A percentile compares a stretch with the other conserved stretches of the same genome.
phyloP scores from a whole-genome alignment of 352 stramenopile species.

The Pythium dissotocum region DNA sequence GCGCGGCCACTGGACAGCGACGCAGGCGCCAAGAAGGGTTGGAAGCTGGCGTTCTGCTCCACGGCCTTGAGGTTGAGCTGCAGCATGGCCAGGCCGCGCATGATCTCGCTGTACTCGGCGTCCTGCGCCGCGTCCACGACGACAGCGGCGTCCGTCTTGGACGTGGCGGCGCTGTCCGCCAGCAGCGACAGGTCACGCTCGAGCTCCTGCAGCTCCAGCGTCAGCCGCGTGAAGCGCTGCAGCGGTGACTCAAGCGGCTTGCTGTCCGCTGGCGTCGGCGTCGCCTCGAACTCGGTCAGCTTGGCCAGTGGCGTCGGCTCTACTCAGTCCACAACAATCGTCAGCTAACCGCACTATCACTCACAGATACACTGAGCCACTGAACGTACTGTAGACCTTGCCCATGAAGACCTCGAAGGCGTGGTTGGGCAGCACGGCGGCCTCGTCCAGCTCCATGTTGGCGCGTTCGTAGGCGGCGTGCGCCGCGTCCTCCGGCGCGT shows the following conservation, averaged over 20 bases:
- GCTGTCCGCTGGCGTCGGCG: neutral
- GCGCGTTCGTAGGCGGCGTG: conserved; percentile 40
- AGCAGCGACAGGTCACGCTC: conserved; percentile 63
- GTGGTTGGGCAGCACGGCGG: conserved; percentile 43
- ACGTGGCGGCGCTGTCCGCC: conserved; percentile 41
- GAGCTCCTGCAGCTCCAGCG: conserved; percentile 71
- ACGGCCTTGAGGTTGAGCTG: conserved; percentile 65
- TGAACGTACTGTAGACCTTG: conserved; percentile 75
- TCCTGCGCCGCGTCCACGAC: conserved; percentile 68
- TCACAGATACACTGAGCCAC: neutral
- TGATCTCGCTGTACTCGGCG: conserved; percentile 63
- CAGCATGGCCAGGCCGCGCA: conserved; percentile 58
- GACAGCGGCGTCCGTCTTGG: conserved; percentile 34
- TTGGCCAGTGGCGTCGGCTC: conserved; percentile 40
- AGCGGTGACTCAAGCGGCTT: conserved; percentile 62
- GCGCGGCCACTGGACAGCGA: conserved; percentile 22
- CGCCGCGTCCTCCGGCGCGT: conserved; percentile 34
- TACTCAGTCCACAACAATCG: conserved; percentile 18
- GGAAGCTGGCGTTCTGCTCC: conserved; percentile 55
- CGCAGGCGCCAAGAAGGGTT: conserved; percentile 47
- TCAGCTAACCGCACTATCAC: neutral
- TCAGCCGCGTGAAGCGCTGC: conserved; percentile 66
- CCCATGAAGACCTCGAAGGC: conserved; percentile 84
- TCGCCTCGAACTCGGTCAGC: conserved; percentile 58
- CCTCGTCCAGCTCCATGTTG: conserved; percentile 66